Base-by-base conservation (phyloP, 345 rosid genomes). In the Salix viminalis region DNA sequence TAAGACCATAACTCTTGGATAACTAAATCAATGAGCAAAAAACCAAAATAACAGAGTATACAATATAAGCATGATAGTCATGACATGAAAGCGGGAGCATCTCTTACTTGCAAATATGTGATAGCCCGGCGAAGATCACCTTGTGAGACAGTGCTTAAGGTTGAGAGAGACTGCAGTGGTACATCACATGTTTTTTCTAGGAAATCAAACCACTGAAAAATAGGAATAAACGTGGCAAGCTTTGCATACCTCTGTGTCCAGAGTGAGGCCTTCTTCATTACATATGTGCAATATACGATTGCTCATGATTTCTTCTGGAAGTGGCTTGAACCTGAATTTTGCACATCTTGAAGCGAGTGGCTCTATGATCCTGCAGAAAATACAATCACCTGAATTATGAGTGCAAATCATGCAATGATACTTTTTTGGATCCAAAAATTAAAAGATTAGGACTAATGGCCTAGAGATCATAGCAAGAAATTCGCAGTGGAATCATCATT, bases 311-410 rank as follows among this genome's bases (percentile, higher is more conserved):
- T 94, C 99, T 85, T 92, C 97, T 50, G 97, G 84, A 83, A 96
- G 97, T 73, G 98, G 97, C 89, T 92, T 96, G 82, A 96, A 96
- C 85, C 98, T 90, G 88, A 96, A 93, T 90, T 96, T 96, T 7
- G 98, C 99, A 88, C 98, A 96, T 85, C 99, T 93, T 39, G 98
- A 93, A 75, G 98, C 98, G 85, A 96, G 99, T 10, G 99, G 98
- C 87, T 92, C 99, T 79, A 96, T 96, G 81, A 93, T 93, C 91
- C 97, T 93, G 39, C 21, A 6, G 46, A 44, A 74, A 32, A 54
- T 8, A 44, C 61, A 56, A 34, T 23, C 11, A n/a, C 66, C 41
- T 52, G 1, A 26, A 10, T 64, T 41, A 16, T 21, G 24, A 21
- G 46, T 37, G n/a, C 7, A 67, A 37, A 67, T 37, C 26, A 67